These are phyloP conservation scores for Basipetospora chlamydospora DNA, from an alignment of 2,329 filamentous ascomycete species.

Conservation along the genomic window DNA sequence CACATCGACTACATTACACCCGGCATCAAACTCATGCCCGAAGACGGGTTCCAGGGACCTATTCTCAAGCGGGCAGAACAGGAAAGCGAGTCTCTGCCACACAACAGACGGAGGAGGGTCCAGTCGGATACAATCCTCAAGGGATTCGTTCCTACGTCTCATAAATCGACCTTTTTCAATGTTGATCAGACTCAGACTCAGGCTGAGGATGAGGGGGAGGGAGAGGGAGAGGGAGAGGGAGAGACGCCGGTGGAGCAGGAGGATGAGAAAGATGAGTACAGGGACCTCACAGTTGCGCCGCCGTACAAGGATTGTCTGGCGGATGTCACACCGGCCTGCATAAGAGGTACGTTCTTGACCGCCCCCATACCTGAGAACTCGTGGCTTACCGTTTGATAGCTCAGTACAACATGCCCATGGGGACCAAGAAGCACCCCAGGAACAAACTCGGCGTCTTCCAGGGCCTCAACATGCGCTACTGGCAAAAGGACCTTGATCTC, in stretches of 20 bases:
- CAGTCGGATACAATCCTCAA: neutral
- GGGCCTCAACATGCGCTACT: constrained; percentile 23
- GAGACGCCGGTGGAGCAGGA: too few relatives aligned
- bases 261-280: too few relatives aligned
- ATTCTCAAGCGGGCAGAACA: neutral
- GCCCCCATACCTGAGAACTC: neutral
- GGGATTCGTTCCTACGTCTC: neutral
- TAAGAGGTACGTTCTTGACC: constrained; percentile 1
- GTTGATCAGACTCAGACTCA: too few relatives aligned
- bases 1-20: constrained; percentile 36
- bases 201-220: too few relatives aligned
- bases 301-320: neutral
- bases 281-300: neutral
- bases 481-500: constrained; percentile 22
- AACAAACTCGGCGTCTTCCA: constrained; percentile 29
- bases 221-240: too few relatives aligned
- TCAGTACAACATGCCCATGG: constrained; percentile 22
- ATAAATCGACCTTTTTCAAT: too few relatives aligned
- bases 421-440: constrained; percentile 14
- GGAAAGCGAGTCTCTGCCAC: neutral
- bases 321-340: neutral
- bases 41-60: neutral
- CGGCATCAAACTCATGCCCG: constrained; percentile 24
- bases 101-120: too few relatives aligned
- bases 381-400: constrained; percentile 6